Percentiles rank a stretch among this genome's conserved stretches.
phyloP scores from a whole-genome alignment of 192 early-diverging fungal species.

The Coemansia sp. region DNA sequence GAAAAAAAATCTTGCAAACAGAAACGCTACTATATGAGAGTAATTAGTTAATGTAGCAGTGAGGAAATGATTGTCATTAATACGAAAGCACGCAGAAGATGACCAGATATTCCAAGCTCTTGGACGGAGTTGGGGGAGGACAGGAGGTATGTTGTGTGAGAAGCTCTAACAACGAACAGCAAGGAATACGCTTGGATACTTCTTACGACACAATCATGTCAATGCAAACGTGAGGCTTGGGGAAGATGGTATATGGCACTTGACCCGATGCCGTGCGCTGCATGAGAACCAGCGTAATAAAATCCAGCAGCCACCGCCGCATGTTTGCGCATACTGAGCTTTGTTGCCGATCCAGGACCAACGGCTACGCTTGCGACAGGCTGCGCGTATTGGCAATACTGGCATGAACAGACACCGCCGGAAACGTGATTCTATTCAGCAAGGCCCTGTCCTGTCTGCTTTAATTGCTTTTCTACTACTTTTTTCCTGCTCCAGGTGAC shows the following conservation, averaged over 20 bases:
- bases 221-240: not conserved
- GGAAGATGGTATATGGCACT: not conserved
- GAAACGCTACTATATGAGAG: not conserved
- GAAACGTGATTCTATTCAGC: too few species aligned
- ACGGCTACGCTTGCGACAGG: too few species aligned
- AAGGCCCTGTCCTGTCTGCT: too few species aligned
- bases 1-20: not conserved
- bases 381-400: too few species aligned
- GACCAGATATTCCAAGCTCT: not conserved
- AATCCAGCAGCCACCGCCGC: not conserved
- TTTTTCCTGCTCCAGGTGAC: too few species aligned
- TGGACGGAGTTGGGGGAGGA: not conserved
- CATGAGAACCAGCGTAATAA: not conserved
- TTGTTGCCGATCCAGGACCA: too few species aligned
- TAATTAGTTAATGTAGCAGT: not conserved
- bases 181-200: not conserved
- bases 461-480: too few species aligned
- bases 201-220: not conserved
- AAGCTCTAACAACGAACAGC: not conserved
- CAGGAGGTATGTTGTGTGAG: not conserved
- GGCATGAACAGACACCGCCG: too few species aligned
- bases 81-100: not conserved
- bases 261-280: not conserved
- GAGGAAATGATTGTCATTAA: constrained; percentile 2
- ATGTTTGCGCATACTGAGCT: not conserved